Percentiles rank a stretch among this genome's conserved stretches.
Conservation (phyloP, 495 filamentous ascomycete species). For the Aspergillus nanangensis region DNA sequence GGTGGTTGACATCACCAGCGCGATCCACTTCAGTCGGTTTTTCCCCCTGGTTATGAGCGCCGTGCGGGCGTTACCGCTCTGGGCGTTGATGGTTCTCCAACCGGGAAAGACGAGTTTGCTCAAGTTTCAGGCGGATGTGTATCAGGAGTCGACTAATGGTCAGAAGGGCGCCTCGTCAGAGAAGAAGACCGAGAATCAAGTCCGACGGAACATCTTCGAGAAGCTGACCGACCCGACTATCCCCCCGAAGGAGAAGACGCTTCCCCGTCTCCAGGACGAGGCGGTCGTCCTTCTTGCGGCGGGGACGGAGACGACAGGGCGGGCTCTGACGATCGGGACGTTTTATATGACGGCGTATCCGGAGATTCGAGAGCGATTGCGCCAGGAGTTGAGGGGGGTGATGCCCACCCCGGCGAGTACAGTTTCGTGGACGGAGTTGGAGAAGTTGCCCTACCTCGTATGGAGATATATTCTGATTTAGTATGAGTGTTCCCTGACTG, state of each 20-base stretch:
- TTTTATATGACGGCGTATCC: constrained; percentile 15
- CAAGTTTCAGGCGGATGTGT: constrained; percentile 10
- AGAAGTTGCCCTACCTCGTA: constrained; percentile 48
- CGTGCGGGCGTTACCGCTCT: constrained; percentile 11
- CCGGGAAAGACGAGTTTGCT: constrained; percentile 19
- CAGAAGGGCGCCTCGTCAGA: too few species aligned
- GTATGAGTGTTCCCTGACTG: not conserved
- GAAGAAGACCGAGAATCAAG: not conserved
- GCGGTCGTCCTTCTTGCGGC: constrained; percentile 32
- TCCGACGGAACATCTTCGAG: constrained; percentile 15
- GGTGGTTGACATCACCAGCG: constrained; percentile 10
- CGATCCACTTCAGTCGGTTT: constrained; percentile 22
- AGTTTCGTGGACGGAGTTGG: constrained; percentile 36
- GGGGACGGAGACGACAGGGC: constrained; percentile 39
- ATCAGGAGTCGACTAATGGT: not conserved
- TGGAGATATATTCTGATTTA: not conserved
- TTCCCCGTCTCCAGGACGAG: constrained; percentile 34
- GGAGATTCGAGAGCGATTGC: constrained; percentile 14
- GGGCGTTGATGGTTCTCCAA: constrained; percentile 13
- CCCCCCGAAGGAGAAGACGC: constrained; percentile 17
- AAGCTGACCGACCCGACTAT: constrained; percentile 16
- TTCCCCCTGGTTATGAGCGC: constrained; percentile 20
- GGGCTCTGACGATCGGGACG: constrained; percentile 16
- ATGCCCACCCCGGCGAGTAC: constrained; percentile 20
- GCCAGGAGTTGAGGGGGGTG: constrained; percentile 25